phyloP scores from a whole-genome alignment of 148 eudicot species.

The Cornus suecica region DNA sequence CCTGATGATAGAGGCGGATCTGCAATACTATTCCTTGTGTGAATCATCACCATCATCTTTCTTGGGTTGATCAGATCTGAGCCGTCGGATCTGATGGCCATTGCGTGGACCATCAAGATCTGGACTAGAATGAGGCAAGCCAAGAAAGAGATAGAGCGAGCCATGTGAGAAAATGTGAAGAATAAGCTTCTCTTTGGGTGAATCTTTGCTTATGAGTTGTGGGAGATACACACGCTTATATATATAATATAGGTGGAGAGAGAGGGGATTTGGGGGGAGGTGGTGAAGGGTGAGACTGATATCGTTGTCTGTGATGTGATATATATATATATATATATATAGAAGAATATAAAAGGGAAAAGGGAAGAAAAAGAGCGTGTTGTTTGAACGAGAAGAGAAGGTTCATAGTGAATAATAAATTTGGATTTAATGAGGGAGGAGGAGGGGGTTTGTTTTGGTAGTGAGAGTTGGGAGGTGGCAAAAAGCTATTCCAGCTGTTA shows the following conservation, averaged over 20 bases:
- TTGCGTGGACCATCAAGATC: neutral
- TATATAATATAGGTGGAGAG: neutral
- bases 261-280: neutral
- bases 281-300: too few species aligned
- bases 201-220: neutral
- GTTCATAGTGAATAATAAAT: too few species aligned
- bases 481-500: too few species aligned
- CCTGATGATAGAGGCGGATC: conserved; percentile 10
- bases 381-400: too few species aligned
- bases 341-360: neutral
- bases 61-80: neutral
- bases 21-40: neutral
- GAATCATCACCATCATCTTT: neutral
- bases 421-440: too few species aligned
- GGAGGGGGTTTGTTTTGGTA: too few species aligned
- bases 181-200: neutral
- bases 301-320: neutral
- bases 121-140: neutral
- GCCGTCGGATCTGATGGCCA: neutral
- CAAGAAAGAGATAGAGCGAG: neutral
- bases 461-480: too few species aligned
- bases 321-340: too few species aligned
- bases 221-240: neutral
- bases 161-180: neutral
- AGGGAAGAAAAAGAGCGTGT: neutral